Base-by-base conservation (phyloP, 306 rosid genomes). In the Pterocarpus santalinus region DNA sequence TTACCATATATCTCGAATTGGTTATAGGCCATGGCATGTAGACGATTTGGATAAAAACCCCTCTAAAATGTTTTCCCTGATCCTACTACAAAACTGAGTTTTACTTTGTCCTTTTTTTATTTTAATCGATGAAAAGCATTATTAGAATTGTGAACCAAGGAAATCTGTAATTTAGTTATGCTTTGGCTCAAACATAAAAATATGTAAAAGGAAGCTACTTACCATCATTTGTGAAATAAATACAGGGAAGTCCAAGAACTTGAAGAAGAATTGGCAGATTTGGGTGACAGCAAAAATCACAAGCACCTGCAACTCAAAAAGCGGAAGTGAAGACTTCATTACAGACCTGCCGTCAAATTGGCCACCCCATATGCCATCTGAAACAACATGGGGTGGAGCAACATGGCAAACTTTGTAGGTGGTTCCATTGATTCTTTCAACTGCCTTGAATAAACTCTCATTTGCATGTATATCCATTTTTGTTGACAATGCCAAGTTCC, bases 151-250 rank as follows among this genome's bases (percentile, higher is more conserved):
- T 32, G 60, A 75, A 62, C 60, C 70, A 62, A n/a, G 17, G 12
- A 75, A 62, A 44, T 46, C 30, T 22, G 36, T 22, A 36, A 38
- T 36, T 73, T 5, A 35, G 36, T 22, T 22, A 22, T 22, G 28
- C 53, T 39, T 4, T 22, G 79, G 7, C 64, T 5, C 32, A 55
- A 47, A 73, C 66, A 58, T 17, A 10, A 51, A 30, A 61, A 33
- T 6, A 58, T 12, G 51, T 8, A 65, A 34, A 65, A 28, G 12
- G 58, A 72, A 1, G 49, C 11, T 5, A 73, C 87, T 17, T 85
- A 92, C 95, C 66, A 89, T 46, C 81, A 92, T 85, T 74, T 92
- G 94, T 4, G 90, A 57, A 77, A 89, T 43, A 49, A 89, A 51
- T 67, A 34, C 52, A 66, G 98, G 88, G 58, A 92, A 4, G 14